Evolutionary conservation across 768 basidiomycete genomes (phyloP), one percentile per base, ranked within the genome.

Genomic region (Amanita polypyramis): DNA sequence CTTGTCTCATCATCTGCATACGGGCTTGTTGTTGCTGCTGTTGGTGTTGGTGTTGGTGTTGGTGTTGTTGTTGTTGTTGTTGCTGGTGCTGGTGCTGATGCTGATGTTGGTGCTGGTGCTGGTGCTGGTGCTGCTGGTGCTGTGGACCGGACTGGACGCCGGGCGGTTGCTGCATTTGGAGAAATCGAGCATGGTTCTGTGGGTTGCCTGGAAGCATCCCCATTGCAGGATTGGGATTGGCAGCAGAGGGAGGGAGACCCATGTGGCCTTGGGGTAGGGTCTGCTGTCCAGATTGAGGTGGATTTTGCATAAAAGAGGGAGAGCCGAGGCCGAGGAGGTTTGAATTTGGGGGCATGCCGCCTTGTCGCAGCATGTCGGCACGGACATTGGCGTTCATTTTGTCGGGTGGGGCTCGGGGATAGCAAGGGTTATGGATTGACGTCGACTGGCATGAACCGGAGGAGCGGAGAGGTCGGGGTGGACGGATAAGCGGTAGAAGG

Each of bases 341-440:
- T 50, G 49, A 9, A 41, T 54, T 55, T 36, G 54, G 57, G 52
- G 72, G 63, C 52, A 73, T 65, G 57, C 62, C 62, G 60, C 65
- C 67, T 51, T 65, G 56, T 53, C 74, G 72, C 44, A 78, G 54
- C 65, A 78, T 66, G 54, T 78, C 72, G 52, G 59, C 61, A 47
- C 70, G 75, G 55, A 64, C 59, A 70, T 60, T 59, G 32, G 60
- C 58, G 63, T 77, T 80, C 76, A 80, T 80, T 59, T 60, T 56
- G 45, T 39, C 35, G 33, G 47, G 41, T 21, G 34, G 25, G 30
- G 14, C 17, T 8, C 32, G 40, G 47, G 14, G 42, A 49, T 35
- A 29, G 27, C 33, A 40, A 52, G 55, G 53, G 53, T 55, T 48
- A 54, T 59, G 32, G 47, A 48, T 37, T 38, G 45, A 25, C 19